Evolutionary conservation across 2,329 filamentous ascomycete species (phyloP).

Genomic region (Sporothrix variecibatus): DNA sequence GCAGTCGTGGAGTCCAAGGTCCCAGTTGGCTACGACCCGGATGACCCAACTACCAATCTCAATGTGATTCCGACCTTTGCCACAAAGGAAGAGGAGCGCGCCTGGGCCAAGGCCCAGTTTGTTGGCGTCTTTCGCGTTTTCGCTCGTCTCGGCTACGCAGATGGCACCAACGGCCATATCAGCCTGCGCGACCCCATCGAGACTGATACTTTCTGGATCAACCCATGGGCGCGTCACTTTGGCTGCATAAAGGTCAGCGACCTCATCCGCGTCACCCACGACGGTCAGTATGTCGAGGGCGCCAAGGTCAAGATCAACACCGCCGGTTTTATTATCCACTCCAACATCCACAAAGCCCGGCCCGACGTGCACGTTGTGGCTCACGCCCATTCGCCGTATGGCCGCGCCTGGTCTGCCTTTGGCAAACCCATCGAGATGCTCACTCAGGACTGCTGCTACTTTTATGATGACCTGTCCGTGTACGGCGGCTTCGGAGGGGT

Average conservation of each 20-base stretch:
- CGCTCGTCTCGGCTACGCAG: too few relatives aligned
- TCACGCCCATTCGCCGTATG: slow-evolving; percentile 65
- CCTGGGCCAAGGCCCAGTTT: too few relatives aligned
- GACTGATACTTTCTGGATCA: slow-evolving; percentile 14
- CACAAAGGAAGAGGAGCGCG: too few relatives aligned
- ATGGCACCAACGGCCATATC: too few relatives aligned
- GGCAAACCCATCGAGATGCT: slow-evolving; percentile 67
- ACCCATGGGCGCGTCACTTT: slow-evolving; percentile 4
- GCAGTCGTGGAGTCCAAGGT: too few relatives aligned
- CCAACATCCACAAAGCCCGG: slow-evolving; percentile 64
- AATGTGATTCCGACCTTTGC: too few relatives aligned
- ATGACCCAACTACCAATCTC: too few relatives aligned
- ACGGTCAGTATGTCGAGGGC: slow-evolving; percentile 62
- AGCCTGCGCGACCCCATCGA: too few relatives aligned
- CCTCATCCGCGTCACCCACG: slow-evolving; percentile 48
- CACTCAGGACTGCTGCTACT: slow-evolving; percentile 52
- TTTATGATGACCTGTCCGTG: slow-evolving; percentile 11
- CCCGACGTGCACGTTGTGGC: slow-evolving; percentile 68
- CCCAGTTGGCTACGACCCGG: too few relatives aligned
- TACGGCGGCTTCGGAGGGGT: slow-evolving; percentile 61
- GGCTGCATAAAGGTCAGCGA: not conserved
- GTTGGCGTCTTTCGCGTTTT: too few relatives aligned
- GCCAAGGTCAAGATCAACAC: slow-evolving; percentile 59
- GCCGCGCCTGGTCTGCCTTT: slow-evolving; percentile 68
- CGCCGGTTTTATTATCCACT: slow-evolving; percentile 70